A percentile compares a stretch with the other conserved stretches of the same genome.
phyloP scores from a whole-genome alignment of 768 basidiomycete genomes.

The Tephrocybe sp. region DNA sequence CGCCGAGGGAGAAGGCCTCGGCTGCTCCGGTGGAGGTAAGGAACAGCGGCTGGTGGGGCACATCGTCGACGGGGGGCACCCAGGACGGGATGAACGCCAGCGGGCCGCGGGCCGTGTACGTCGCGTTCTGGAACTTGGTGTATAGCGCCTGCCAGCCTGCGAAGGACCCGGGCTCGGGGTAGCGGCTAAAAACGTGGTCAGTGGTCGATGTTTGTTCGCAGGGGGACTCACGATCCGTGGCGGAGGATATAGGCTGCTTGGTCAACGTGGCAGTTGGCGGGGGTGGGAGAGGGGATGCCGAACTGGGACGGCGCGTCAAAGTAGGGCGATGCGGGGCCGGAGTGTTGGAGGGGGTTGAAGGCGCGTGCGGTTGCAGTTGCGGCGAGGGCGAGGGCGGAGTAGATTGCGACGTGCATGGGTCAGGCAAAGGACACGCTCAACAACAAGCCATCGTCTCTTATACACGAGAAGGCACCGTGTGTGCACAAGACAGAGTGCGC shows the following conservation, averaged over 20 bases:
- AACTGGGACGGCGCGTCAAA: constrained; percentile 40
- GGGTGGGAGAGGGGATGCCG: constrained; percentile 30
- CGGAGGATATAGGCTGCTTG: constrained; percentile 45
- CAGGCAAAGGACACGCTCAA: not conserved
- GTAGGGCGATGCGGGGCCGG: constrained; percentile 42
- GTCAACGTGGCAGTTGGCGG: constrained; percentile 38
- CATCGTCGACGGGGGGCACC: constrained; percentile 39
- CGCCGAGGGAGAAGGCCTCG: constrained; percentile 41
- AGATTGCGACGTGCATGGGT: constrained; percentile 1
- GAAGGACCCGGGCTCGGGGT: constrained; percentile 40
- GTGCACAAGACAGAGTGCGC: no score
- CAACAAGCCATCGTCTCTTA: no score
- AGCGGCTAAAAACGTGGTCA: constrained; percentile 28
- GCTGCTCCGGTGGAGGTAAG: constrained; percentile 37
- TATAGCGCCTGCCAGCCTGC: constrained; percentile 37
- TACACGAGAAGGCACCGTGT: no score
- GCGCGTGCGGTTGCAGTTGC: not conserved
- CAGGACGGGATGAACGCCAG: constrained; percentile 41
- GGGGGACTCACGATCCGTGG: constrained; percentile 36
- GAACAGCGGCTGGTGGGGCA: constrained; percentile 37
- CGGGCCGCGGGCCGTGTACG: constrained; percentile 37
- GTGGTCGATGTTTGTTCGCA: no score
- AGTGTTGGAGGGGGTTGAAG: constrained; percentile 41
- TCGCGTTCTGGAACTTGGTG: constrained; percentile 39
- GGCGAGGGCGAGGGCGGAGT: not conserved